A percentile compares a stretch with the other conserved stretches of the same genome.
Evolutionary conservation across 495 filamentous ascomycete genomes (phyloP).

Genomic region (Darksidea phi): DNA sequence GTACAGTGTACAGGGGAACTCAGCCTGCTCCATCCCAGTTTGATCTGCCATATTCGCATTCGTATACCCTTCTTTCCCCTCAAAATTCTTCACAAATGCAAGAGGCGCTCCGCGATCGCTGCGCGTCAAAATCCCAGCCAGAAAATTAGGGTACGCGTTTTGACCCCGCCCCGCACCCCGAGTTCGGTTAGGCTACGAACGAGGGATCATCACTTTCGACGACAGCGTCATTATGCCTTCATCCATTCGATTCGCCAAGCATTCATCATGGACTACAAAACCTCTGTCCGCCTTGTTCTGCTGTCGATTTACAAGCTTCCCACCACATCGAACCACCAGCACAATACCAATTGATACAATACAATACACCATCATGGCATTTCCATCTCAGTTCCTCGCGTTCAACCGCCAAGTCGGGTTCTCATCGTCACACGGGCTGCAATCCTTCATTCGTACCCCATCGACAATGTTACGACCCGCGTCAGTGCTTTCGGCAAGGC

Average conservation of each 20-base stretch:
- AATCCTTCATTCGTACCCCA: background rate
- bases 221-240: conserved; percentile 22
- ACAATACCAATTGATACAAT: too few relatives aligned
- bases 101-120: too few relatives aligned
- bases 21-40: conserved; percentile 41
- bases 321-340: background rate
- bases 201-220: background rate
- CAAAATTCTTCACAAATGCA: too few relatives aligned
- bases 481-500: too few relatives aligned
- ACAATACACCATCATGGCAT: conserved; percentile 30
- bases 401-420: conserved; percentile 31
- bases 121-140: too few relatives aligned
- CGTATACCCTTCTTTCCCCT: too few relatives aligned
- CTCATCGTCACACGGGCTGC: conserved; percentile 8
- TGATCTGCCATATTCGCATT: background rate
- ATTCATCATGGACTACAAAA: conserved; percentile 2
- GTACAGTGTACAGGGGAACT: conserved; percentile 74
- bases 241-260: background rate
- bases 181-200: background rate
- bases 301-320: background rate
- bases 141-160: background rate
- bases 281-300: background rate
- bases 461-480: too few relatives aligned
- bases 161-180: conserved; percentile 1
- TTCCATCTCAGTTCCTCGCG: conserved; percentile 38